A percentile compares a stretch with the other conserved stretches of the same genome.
Evolutionary conservation across 2,329 filamentous ascomycete species (phyloP).

Genomic region (Botrytis porri): DNA sequence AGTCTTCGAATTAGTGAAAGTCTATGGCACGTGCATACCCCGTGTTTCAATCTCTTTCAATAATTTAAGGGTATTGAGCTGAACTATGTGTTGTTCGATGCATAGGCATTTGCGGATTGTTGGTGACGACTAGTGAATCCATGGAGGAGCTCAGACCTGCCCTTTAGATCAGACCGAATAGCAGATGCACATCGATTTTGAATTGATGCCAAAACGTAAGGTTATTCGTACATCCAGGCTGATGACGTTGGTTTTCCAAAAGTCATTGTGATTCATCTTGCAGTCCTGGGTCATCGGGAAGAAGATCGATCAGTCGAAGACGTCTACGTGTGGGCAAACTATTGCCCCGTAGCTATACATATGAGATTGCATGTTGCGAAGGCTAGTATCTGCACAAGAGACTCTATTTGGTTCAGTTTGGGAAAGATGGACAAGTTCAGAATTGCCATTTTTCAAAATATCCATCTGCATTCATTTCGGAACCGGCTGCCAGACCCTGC

Average conservation of each 20-base stretch:
- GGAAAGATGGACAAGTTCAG: background rate
- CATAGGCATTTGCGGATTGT: slow-evolving; percentile 11
- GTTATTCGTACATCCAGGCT: background rate
- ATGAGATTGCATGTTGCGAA: background rate
- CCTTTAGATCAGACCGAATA: slow-evolving; percentile 10
- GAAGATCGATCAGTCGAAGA: background rate
- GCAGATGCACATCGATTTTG: slow-evolving; percentile 1
- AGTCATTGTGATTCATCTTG: background rate
- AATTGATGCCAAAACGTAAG: background rate
- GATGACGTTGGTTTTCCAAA: background rate
- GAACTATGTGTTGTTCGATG: slow-evolving; percentile 20
- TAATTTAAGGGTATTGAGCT: slow-evolving; percentile 2
- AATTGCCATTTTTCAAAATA: background rate
- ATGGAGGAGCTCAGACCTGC: slow-evolving; percentile 8
- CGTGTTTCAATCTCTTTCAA: slow-evolving; percentile 14
- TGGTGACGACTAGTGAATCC: slow-evolving; percentile 1
- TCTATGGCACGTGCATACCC: slow-evolving; percentile 17
- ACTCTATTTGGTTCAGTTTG: slow-evolving; percentile 1
- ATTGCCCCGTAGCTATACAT: slow-evolving; percentile 6
- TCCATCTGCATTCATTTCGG: background rate
- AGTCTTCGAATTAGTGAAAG: background rate
- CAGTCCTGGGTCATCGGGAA: background rate
- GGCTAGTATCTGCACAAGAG: slow-evolving; percentile 1
- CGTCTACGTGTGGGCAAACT: slow-evolving; percentile 2
- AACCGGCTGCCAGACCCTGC: background rate